Conservation (phyloP, 2,329 filamentous ascomycete species). For the Aureobasidium sp. region DNA sequence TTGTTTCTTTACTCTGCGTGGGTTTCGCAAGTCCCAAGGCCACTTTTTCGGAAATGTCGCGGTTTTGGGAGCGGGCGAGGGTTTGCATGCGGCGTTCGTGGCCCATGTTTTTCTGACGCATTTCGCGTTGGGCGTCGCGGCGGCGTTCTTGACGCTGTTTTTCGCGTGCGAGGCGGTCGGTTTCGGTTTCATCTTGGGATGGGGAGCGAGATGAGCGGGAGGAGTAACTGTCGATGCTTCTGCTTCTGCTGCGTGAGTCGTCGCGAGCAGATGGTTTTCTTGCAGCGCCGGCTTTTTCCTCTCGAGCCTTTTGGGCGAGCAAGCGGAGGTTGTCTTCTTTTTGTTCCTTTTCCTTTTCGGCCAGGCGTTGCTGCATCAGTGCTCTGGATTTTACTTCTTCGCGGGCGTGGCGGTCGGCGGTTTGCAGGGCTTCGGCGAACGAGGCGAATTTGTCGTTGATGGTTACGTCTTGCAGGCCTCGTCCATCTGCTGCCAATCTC, state of each 20-base stretch:
- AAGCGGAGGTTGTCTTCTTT: conserved; percentile 88
- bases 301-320: conserved; percentile 83
- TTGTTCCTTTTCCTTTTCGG: conserved; percentile 90
- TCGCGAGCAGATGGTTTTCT: conserved; percentile 20
- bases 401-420: conserved; percentile 86
- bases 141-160: conserved; percentile 67
- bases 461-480: conserved; percentile 82
- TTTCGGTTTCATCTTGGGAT: conserved; percentile 32
- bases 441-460: conserved; percentile 99
- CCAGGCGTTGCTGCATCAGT: conserved; percentile 89
- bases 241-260: conserved; percentile 17
- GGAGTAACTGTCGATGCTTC: conserved; percentile 11
- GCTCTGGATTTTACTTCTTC: conserved; percentile 91
- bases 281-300: conserved; percentile 46
- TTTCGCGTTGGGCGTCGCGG: conserved; percentile 76
- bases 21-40: conserved; percentile 91
- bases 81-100: conserved; percentile 84
- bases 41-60: conserved; percentile 95
- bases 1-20: conserved; percentile 80
- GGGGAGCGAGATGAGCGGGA: conserved; percentile 28
- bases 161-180: conserved; percentile 56
- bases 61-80: conserved; percentile 89
- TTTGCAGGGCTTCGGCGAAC: conserved; percentile 88
- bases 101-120: conserved; percentile 92
- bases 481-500: conserved; percentile 83